These are phyloP conservation scores for Boletus sp. DNA, from an alignment of 768 basidiomycete species.

Conservation along the genomic window DNA sequence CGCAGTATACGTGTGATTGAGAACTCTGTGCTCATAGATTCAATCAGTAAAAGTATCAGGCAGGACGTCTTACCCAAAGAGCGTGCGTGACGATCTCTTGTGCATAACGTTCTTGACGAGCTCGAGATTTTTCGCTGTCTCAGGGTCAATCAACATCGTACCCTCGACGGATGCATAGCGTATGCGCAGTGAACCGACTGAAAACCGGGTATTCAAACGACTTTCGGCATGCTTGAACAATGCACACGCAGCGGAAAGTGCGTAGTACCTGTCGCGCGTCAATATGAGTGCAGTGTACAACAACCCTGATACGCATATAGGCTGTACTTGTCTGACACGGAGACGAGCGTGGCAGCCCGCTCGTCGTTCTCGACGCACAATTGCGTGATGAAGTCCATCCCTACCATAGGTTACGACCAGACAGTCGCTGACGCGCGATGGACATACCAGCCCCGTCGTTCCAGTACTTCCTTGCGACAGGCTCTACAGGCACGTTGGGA, in stretches of 20 bases:
- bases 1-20: slow-evolving; percentile 84
- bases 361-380: slow-evolving; percentile 81
- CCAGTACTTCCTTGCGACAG: slow-evolving; percentile 80
- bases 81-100: slow-evolving; percentile 68
- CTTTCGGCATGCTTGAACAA: slow-evolving; percentile 83
- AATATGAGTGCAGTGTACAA: slow-evolving; percentile 5
- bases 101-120: slow-evolving; percentile 73
- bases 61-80: slow-evolving; percentile 61
- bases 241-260: slow-evolving; percentile 81
- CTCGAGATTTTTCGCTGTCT: slow-evolving; percentile 86
- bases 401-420: slow-evolving; percentile 34
- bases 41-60: neutral
- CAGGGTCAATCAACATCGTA: slow-evolving; percentile 92
- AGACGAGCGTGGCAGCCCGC: slow-evolving; percentile 74
- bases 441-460: slow-evolving; percentile 70
- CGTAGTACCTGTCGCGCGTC: slow-evolving; percentile 65
- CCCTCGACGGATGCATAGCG: slow-evolving; percentile 81
- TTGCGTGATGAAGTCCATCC: slow-evolving; percentile 76
- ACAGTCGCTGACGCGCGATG: neutral
- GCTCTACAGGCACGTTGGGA: slow-evolving; percentile 61
- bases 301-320: slow-evolving; percentile 33
- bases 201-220: slow-evolving; percentile 68
- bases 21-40: slow-evolving; percentile 40
- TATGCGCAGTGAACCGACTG: slow-evolving; percentile 67
- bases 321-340: slow-evolving; percentile 73